phyloP scores from a whole-genome alignment of 2,329 filamentous ascomycete genomes.

The Diplocarpon mali region DNA sequence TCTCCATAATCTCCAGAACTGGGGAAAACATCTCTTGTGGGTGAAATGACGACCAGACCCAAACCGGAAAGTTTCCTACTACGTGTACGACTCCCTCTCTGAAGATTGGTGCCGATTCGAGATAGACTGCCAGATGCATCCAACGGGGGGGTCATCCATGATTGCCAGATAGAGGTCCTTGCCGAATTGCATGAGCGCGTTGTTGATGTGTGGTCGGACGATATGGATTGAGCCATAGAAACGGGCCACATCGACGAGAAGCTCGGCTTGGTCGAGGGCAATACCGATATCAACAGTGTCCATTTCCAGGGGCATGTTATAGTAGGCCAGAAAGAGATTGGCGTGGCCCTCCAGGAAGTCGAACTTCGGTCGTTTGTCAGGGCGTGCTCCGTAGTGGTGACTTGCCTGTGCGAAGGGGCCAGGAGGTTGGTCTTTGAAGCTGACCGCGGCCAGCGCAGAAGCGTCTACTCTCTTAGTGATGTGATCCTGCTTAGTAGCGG shows the following conservation, averaged over 20 bases:
- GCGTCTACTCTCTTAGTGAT: neutral
- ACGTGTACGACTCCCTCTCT: constrained; percentile 21
- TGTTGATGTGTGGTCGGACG: constrained; percentile 9
- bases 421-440: neutral
- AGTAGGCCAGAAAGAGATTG: constrained; percentile 15
- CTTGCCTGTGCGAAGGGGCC: neutral
- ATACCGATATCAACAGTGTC: constrained; percentile 5
- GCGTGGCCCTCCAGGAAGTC: constrained; percentile 9
- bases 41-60: constrained; percentile 6
- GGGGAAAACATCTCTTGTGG: neutral
- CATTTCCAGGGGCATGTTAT: constrained; percentile 8
- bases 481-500: no score
- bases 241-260: constrained; percentile 7
- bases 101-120: constrained; percentile 17
- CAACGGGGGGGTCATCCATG: constrained; percentile 14
- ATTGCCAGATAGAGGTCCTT: constrained; percentile 14
- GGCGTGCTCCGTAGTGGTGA: neutral
- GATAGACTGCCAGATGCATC: constrained; percentile 9
- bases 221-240: constrained; percentile 3
- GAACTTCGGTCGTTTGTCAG: neutral
- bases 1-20: constrained; percentile 5
- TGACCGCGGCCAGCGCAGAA: neutral
- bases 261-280: constrained; percentile 11
- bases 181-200: constrained; percentile 9
- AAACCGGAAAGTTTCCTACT: constrained; percentile 15